Base-by-base conservation (phyloP, 495 filamentous ascomycete genomes). In the Clohesyomyces aquaticus region DNA sequence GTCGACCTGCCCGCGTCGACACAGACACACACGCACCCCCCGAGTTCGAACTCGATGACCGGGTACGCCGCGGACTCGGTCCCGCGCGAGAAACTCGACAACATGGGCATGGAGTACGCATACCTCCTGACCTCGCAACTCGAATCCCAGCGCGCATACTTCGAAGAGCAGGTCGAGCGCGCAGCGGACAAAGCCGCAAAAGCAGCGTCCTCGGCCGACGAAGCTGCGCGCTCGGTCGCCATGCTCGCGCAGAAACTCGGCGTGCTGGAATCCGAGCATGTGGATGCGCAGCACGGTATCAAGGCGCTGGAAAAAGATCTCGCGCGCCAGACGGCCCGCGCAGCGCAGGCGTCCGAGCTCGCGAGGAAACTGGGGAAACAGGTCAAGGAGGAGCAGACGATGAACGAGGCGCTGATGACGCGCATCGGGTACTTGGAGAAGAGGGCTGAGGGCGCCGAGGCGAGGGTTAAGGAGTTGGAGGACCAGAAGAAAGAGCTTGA, bases 71-170 rank as follows among this genome's bases (percentile, higher is more conserved):
- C 78, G 19, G 93, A 96, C 66, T 85, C 87, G 23, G 90, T 97
- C 1, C 91, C 94, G 0, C 82, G 90, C 22, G 88, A 92, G 70
- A 98, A 98, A 75, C 80, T 98, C 16, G 94, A 98, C 45, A 89
- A 85, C 64, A 94, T 98, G 73, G 89, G 88, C 59, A 84, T 91
- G 60, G 94, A 98, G 77, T 98, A 98, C 72, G 91, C 94, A 4
- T 91, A 96, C 68, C 85, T 98, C 6, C 84, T 98, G 0, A 96
- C 90, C 10, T 88, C 83, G 57, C 94, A 98, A 73, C 83, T 98
- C 19, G 95, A 98, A 68, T 88, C 85, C 58, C 94, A 98, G 69
- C 86, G 94, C 45, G 80, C 88, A 3, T 98, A 98, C 74, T 98
- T 96, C 69, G 94, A 97, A 71, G 93, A 94, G 67, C 86, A 96